phyloP scores from a whole-genome alignment of 768 basidiomycete genomes.

The Mycena rebaudengoi region DNA sequence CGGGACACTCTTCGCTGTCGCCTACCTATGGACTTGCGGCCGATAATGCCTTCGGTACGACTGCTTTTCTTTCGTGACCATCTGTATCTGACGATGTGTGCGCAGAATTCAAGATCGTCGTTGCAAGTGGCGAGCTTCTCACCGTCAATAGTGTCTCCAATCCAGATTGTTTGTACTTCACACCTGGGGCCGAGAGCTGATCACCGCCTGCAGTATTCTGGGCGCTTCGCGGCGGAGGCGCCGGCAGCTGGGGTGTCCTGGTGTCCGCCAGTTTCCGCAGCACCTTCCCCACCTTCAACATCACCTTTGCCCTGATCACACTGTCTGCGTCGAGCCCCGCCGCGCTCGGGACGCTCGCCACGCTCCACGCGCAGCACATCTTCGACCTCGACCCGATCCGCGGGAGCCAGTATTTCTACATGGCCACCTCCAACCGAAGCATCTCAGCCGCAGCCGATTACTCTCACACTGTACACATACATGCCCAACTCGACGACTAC shows the following conservation, averaged over 20 bases:
- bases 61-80: background rate
- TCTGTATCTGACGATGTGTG: background rate
- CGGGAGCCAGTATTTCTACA: slow-evolving; percentile 40
- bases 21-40: slow-evolving; percentile 33
- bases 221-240: slow-evolving; percentile 36
- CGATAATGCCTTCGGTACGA: slow-evolving; percentile 33
- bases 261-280: slow-evolving; percentile 43
- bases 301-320: slow-evolving; percentile 26
- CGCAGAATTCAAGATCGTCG: slow-evolving; percentile 36
- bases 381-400: slow-evolving; percentile 41
- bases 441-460: slow-evolving; percentile 10
- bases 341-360: slow-evolving; percentile 32
- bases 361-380: slow-evolving; percentile 42
- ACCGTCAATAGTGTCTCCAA: slow-evolving; percentile 32
- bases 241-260: slow-evolving; percentile 47
- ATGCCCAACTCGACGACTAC: slow-evolving; percentile 8
- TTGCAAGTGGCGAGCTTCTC: slow-evolving; percentile 36
- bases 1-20: slow-evolving; percentile 36
- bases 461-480: slow-evolving; percentile 32
- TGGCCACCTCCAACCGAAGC: slow-evolving; percentile 8
- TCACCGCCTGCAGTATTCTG: slow-evolving; percentile 32
- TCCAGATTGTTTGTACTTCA: slow-evolving; percentile 28
- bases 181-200: background rate
- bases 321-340: slow-evolving; percentile 25
- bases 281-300: slow-evolving; percentile 44